phyloP scores from a whole-genome alignment of 2,329 filamentous ascomycete species.

The Nakataea oryzae region DNA sequence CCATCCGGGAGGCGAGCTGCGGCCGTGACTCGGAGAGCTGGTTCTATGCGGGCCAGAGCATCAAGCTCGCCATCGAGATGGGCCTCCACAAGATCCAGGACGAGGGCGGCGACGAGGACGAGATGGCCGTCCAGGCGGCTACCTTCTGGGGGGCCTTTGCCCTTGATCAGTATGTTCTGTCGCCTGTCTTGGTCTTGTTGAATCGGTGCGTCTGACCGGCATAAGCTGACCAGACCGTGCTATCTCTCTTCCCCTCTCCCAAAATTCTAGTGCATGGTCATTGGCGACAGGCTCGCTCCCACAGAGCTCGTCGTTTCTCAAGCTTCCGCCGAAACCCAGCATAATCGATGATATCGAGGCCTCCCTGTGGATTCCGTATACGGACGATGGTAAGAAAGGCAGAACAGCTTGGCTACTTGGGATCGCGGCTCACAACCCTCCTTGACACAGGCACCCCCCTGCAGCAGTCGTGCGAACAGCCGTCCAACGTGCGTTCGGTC shows the following conservation, averaged over 20 bases:
- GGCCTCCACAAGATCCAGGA: conserved; percentile 48
- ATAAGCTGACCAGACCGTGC: background rate
- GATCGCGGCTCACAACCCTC: background rate
- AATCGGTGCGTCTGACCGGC: background rate
- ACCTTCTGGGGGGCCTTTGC: conserved; percentile 55
- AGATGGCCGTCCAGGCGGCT: conserved; percentile 46
- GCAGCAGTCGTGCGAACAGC: conserved; percentile 46
- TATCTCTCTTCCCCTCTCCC: too few species aligned
- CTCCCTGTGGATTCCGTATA: conserved; percentile 49
- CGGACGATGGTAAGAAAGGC: conserved; percentile 37
- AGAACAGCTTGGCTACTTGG: background rate
- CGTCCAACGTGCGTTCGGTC: conserved; percentile 57
- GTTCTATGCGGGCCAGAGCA: conserved; percentile 62
- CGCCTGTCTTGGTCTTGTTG: background rate
- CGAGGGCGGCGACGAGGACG: conserved; percentile 37
- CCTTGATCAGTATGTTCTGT: conserved; percentile 47
- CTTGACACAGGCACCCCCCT: conserved; percentile 23
- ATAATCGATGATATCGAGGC: conserved; percentile 52
- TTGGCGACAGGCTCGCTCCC: conserved; percentile 52
- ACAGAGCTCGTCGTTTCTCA: conserved; percentile 45
- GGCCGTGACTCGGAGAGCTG: conserved; percentile 64
- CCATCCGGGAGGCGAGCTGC: conserved; percentile 62
- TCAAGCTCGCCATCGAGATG: conserved; percentile 62
- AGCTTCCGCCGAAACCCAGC: conserved; percentile 46
- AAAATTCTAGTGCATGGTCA: conserved; percentile 44